Base-by-base conservation (phyloP, 805 yeast genomes). In the Kodamaea hsintzibuensis region DNA sequence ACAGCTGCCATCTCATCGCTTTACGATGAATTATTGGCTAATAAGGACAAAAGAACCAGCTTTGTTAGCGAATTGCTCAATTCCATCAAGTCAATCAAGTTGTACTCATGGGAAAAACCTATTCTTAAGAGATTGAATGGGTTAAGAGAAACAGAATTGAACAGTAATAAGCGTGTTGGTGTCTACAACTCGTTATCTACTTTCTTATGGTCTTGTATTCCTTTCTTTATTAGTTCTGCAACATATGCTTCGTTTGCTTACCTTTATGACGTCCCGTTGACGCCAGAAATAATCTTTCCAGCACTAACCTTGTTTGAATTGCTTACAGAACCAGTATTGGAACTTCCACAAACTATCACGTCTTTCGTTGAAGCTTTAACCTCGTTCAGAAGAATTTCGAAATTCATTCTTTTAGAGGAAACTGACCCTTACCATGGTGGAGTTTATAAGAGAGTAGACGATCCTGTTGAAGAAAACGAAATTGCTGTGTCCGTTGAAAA, bases 81-180 rank as follows among this genome's bases (percentile, higher is more conserved):
- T 49, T 66, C 77, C 4, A 70, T 73, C 30, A 74, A 73, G 56
- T 68, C 72, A 42, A 65, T 74, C 59, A 74, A 74, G 55, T 64
- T 74, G 40, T 74, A 74, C 55, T 68, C 78, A 2, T 74, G 79
- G 79, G 79, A 74, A 54, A 57, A 57, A 35, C 78, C 78, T 16
- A 72, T 74, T 71, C 57, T 73, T 53, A 57, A 61, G 35, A 65
- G 67, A 48, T 63, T 74, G 25, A 60, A 60, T 45, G 64, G 60
- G 2, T 59, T 74, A 35, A 66, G 79, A 64, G 66, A 64, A n/a
- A 65, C 70, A 53, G 78, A 74, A 56, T 64, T 74, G 52, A 51
- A 52, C 27, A 62, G 62, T 16, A 57, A 60, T 38, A 64, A 60
- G 43, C 62, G 58, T 46, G 65, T 71, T 35, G 77, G 77, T 27